Evolutionary conservation across 164 flowering plant species (phyloP), one percentile per base, ranked within the genome.

Genomic region (Macadamia tetraphylla): DNA sequence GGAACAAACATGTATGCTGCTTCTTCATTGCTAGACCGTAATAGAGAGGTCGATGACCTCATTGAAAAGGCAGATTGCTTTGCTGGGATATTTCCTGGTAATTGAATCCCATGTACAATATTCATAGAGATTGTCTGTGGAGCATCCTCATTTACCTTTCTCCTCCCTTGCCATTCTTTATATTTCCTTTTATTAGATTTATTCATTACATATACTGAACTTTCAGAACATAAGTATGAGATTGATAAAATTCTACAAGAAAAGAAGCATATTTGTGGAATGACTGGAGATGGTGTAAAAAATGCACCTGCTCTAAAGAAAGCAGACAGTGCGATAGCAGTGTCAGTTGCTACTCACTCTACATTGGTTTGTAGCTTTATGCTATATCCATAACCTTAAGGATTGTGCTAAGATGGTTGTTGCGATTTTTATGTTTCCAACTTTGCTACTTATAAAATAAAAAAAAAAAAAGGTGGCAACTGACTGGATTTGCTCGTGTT

Each of bases 251-350:
- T 91, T 73, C 81, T 91, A 72, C 97, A 91, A 85, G 86, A 89
- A 71, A 23, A 23, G 23, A 23, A 23, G 23, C 23, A 23, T 23
- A 23, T 23, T 23, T 23, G 23, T 23, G 23, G 97, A 74, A 91
- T 91, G 97, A 91, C 97, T 56, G 97, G 97, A 69, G 95, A 89
- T 74, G 97, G 97, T 67, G 97, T 91, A 31, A 91, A 91, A 76
- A 94, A 91, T 76, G 94, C 97, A 14, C 97, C 97, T 48, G 94
- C 97, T 59, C 75, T 91, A 60, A 91, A 91, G 85, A 88, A 88
- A 74, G 97, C 97, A 70, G 97, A 91, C 71, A 90, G 88, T 60
- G 94, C 94, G 66, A 88, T 90, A 75, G 97, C 94, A 65, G 97
- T 90, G 49, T 83, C 91, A n/a, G 94, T 88, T 85, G 79, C 92